Percentiles rank a stretch among this genome's conserved stretches.
These are phyloP conservation scores for Geranium brycei DNA, from an alignment of 345 rosid species.

Conservation along the genomic window DNA sequence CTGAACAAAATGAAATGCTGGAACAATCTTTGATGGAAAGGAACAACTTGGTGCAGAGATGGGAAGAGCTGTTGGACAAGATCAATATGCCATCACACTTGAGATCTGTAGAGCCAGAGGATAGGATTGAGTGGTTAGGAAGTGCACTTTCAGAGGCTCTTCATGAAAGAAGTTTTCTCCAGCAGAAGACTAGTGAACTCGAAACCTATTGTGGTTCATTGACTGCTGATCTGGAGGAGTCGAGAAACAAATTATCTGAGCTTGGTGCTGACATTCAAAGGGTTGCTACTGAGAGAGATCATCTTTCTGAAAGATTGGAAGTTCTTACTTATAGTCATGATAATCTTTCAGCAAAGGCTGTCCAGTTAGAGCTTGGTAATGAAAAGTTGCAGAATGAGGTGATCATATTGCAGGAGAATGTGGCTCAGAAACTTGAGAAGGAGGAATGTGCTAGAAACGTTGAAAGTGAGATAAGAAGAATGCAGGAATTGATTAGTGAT, in stretches of 20 bases:
- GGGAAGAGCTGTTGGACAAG: constrained; percentile 69
- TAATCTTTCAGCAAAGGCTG: constrained; percentile 26
- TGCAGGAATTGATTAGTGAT: constrained; percentile 47
- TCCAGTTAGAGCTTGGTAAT: constrained; percentile 46
- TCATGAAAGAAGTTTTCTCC: constrained; percentile 46
- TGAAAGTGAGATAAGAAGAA: constrained; percentile 36
- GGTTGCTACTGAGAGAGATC: constrained; percentile 33
- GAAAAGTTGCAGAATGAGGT: constrained; percentile 40
- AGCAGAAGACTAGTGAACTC: constrained; percentile 47
- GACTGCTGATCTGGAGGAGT: constrained; percentile 56
- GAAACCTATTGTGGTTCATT: constrained; percentile 47
- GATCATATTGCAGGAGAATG: constrained; percentile 34
- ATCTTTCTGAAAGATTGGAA: constrained; percentile 53
- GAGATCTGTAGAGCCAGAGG: constrained; percentile 60
- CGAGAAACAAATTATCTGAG: constrained; percentile 33
- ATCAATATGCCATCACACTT: constrained; percentile 60
- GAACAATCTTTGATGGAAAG: constrained; percentile 92
- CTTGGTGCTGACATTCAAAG: constrained; percentile 43
- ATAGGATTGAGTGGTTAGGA: constrained; percentile 79
- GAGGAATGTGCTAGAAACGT: constrained; percentile 33
- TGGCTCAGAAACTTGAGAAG: constrained; percentile 36
- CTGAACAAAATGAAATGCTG: constrained; percentile 97
- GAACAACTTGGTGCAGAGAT: constrained; percentile 70
- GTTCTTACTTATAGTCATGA: constrained; percentile 30
- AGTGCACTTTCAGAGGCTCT: constrained; percentile 51